Conservation (phyloP, 164 flowering plant species). For the Platanus orientalis region DNA sequence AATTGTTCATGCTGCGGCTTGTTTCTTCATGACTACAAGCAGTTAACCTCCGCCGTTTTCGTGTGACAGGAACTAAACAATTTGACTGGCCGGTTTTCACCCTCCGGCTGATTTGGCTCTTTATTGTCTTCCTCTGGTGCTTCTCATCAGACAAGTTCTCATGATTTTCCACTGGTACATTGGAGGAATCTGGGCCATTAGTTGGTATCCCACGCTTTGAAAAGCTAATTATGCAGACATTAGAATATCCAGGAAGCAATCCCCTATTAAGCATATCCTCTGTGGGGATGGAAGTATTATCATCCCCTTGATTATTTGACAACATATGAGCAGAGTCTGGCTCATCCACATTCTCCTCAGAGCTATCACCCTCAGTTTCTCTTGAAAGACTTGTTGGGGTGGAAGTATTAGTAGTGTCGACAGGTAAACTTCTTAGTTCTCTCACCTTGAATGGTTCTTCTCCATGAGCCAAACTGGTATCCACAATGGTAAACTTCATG, state of each 20-base stretch:
- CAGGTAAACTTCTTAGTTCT: slow-evolving; percentile 50
- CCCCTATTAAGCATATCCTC: slow-evolving; percentile 2
- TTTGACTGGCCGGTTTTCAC: slow-evolving; percentile 25
- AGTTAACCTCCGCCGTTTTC: slow-evolving; percentile 39
- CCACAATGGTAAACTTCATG: slow-evolving; percentile 60
- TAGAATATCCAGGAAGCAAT: neutral
- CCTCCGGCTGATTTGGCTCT: slow-evolving; percentile 24
- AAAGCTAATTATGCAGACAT: slow-evolving; percentile 4
- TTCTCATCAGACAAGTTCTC: slow-evolving; percentile 16
- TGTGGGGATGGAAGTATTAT: slow-evolving; percentile 4
- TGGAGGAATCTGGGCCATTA: slow-evolving; percentile 11
- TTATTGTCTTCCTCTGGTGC: slow-evolving; percentile 19
- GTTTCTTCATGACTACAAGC: slow-evolving; percentile 31
- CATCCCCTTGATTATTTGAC: slow-evolving; percentile 6
- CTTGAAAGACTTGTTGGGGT: slow-evolving; percentile 12
- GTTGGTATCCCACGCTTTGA: slow-evolving; percentile 9
- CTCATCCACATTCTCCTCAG: slow-evolving; percentile 23
- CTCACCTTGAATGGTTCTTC: slow-evolving; percentile 30
- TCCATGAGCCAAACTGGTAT: slow-evolving; percentile 51
- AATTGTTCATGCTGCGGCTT: slow-evolving; percentile 7
- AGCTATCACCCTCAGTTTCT: slow-evolving; percentile 29
- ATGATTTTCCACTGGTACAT: slow-evolving; percentile 5
- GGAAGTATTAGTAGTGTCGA: slow-evolving; percentile 19
- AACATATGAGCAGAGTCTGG: slow-evolving; percentile 20
- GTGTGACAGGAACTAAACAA: slow-evolving; percentile 23